Percentiles rank a stretch among this genome's conserved stretches.
Conservation (phyloP, 768 basidiomycete species). For the Termitomyces heimii region DNA sequence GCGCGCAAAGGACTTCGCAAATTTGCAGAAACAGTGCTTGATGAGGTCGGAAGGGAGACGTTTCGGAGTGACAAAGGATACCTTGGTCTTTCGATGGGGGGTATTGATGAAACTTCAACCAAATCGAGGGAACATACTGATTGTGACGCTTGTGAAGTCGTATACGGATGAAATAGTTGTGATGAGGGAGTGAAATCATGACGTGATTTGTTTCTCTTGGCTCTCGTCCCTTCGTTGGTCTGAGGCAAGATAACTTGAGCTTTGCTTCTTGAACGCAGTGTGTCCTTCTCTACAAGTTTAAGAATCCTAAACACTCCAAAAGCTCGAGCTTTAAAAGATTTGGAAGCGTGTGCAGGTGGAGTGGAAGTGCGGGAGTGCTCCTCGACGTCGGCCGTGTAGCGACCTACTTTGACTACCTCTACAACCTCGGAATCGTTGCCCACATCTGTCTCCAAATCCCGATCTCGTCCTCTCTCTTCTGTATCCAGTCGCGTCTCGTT, state of each 20-base stretch:
- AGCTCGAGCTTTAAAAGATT: constrained; percentile 40
- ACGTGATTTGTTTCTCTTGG: constrained; percentile 29
- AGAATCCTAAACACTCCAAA: constrained; percentile 41
- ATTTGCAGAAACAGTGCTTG: constrained; percentile 7
- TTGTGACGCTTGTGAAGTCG: constrained; percentile 17
- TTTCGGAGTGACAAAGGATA: constrained; percentile 7
- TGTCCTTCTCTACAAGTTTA: constrained; percentile 33
- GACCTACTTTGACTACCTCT: constrained; percentile 55
- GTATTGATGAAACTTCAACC: constrained; percentile 9
- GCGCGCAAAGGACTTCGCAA: constrained; percentile 27
- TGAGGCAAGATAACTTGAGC: constrained; percentile 21
- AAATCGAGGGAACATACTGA: constrained; percentile 27
- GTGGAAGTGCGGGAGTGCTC: constrained; percentile 7
- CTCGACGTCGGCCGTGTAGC: constrained; percentile 17
- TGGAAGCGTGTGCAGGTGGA: constrained; percentile 26
- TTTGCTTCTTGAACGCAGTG: constrained; percentile 26
- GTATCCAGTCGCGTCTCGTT: constrained; percentile 20
- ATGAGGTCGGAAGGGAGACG: constrained; percentile 10
- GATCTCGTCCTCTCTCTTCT: constrained; percentile 19
- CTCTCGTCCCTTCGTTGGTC: constrained; percentile 14
- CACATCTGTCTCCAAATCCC: constrained; percentile 10
- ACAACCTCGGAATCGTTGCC: constrained; percentile 50
- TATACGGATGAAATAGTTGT: constrained; percentile 27
- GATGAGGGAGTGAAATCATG: constrained; percentile 32
- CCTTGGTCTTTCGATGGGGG: constrained; percentile 14